Percentiles rank a stretch among this genome's conserved stretches.
Evolutionary conservation across 164 flowering plant genomes (phyloP).

Genomic region (Liriodendron chinense): DNA sequence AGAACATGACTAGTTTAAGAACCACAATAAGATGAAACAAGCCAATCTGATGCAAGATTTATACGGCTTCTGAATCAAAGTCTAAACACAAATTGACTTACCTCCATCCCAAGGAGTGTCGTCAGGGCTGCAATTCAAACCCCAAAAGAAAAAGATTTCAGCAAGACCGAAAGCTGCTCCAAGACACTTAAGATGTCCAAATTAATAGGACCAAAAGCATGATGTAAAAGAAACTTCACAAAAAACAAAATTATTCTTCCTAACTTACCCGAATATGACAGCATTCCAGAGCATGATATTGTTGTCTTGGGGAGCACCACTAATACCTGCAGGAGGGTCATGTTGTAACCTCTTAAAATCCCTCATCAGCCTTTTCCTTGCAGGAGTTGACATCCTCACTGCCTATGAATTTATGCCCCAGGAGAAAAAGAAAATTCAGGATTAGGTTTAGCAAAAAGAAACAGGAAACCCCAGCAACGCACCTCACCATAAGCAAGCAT

Average conservation of each 20-base stretch:
- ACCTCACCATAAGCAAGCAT: background rate
- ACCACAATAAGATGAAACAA: background rate
- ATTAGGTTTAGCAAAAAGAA: background rate
- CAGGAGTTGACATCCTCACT: slow-evolving; percentile 72
- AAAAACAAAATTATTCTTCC: background rate
- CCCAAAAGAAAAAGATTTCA: background rate
- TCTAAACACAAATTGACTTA: slow-evolving; percentile 27
- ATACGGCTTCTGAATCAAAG: background rate
- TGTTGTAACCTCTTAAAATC: slow-evolving; percentile 93
- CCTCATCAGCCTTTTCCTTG: slow-evolving; percentile 89
- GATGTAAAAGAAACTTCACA: background rate
- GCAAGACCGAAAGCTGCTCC: background rate
- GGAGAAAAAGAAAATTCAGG: background rate
- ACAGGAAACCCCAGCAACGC: background rate
- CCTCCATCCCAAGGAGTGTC: slow-evolving; percentile 99
- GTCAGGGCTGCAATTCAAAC: slow-evolving; percentile 78
- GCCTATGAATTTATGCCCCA: background rate
- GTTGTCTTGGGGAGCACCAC: slow-evolving; percentile 93
- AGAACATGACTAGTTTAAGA: background rate
- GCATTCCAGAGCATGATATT: slow-evolving; percentile 95
- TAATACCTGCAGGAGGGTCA: slow-evolving; percentile 91
- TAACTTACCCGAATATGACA: slow-evolving; percentile 76
- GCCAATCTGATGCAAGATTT: background rate
- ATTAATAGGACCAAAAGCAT: background rate
- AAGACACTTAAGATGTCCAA: background rate